Base-by-base conservation (phyloP, 768 basidiomycete species). In the Russula olivacea region DNA sequence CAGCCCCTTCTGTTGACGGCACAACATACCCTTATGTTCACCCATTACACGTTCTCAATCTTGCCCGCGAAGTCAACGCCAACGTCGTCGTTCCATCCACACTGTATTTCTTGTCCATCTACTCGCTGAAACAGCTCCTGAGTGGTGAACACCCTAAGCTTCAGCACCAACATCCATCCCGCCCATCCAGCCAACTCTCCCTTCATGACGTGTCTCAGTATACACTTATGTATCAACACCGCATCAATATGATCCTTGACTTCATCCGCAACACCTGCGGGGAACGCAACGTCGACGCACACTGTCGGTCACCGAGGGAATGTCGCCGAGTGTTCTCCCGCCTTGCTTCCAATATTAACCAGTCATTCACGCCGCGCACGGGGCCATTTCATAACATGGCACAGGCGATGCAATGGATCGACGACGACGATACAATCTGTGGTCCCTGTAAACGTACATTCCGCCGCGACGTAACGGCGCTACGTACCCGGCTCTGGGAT, bases 11-110 rank as follows among this genome's bases (percentile, higher is more conserved):
- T 15, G 72, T 79, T 57, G 71, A 76, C 65, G 75, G 78, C 59
- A 71, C 81, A 45, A 78, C 80, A n/a, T 84, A 81, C 66, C 83
- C 83, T 17, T 83, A 79, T 62, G 80, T 80, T 32, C 84, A 86
- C 67, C 84, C 83, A 10, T 63, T 86, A 30, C 81, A 81, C 66
- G 78, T 83, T 38, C 76, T 85, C 57, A 82, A 83, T 60, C 78
- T 84, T 45, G 81, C 82, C 15, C 75, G 78, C 52, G 81, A 83
- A 68, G 77, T 76, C 15, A 75, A 83, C 67, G 73, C 79, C 19
- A 73, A 71, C 28, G 70, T 82, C 55, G 65, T 84, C 52, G 60
- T 83, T 40, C 83, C 83, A 2, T 78, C 81, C 10, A 79, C 77
- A 10, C 59, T 83, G 12, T 85, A 84, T 66, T 83, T 83, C 71